Evolutionary conservation across 257 asterid species (phyloP), one percentile per base, ranked within the genome.

Genomic region (Gentiana dahurica): DNA sequence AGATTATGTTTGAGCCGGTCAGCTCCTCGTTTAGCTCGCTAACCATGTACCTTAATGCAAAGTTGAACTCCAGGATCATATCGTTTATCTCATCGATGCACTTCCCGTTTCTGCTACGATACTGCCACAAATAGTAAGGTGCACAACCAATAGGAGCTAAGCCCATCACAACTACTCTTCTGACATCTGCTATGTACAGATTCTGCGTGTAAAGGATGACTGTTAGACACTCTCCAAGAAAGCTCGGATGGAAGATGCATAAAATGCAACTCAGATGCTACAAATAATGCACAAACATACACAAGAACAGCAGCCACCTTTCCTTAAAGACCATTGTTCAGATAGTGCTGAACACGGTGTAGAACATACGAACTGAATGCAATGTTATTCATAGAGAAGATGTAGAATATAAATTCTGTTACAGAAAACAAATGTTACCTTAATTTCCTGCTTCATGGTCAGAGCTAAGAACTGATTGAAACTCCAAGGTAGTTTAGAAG

Each of bases 151-250:
- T 39, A 37, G 99, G 99, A 11, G 99, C 94, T 59, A 92, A 69
- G 35, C 97, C 95, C 99, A 88, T 88, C 35, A 92, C 77, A 49
- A 92, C 84, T 59, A 92, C 84, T 67, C 79, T 88, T 58, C 95
- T 80, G 12, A 80, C 97, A 68, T 81, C 77, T 24, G 87, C 79
- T 57, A 78, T 71, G 79, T 85, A 88, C 75, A 92, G 71, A 60
- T 81, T 88, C 99, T 92, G 95, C 76, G 62, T 54, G 46, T 41
- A 41, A 5, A 41, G 11, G 46, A 41, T 41, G 46, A 7, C 9
- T 1, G 2, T 41, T 41, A 41, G 46, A 41, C 9, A 5, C 46
- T 41, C 46, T 41, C 46, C 46, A 41, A 41, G 2, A 41, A 41
- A 41, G 46, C 46, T 41, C 46, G 9, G 46, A 5, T 41, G 46